Evolutionary conservation across 2,329 filamentous ascomycete genomes (phyloP), one percentile per base, ranked within the genome.

Genomic region (Aspergillus ochraceoroseus): DNA sequence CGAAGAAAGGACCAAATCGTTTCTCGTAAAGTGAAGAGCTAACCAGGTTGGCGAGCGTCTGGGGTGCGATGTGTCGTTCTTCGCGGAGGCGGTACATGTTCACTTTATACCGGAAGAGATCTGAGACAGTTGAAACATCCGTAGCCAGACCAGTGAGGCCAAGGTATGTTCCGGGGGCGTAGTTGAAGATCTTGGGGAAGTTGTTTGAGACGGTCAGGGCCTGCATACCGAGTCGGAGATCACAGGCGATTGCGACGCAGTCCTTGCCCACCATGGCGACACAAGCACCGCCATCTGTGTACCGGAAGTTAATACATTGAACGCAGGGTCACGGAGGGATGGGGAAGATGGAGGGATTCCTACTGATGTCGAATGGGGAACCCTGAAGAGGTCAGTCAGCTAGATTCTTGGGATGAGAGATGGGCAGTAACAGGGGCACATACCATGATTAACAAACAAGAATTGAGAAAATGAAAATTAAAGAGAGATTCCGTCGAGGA

Each of bases 211-310:
- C 86, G 49, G 92, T 98, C 63, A 98, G 78, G 63, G 92, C 79
- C 74, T 98, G 92, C 64, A 96, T 83, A 60, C 92, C 92, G 54
- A 98, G 87, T 51, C 92, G 90, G 54, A 98, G 87, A 71, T 98
- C 92, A 76, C 92, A 98, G 67, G 92, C 92, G 65, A 98, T 96
- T 70, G 92, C 92, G 47, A 98, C 92, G 70, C 92, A 98, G 81
- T 96, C 89, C 73, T 98, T 96, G 75, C 92, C 92, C 53, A 95
- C 89, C 92, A 96, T 96, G 70, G 90, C 90, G 55, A 96, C 88
- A 71, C 85, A 90, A 73, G 90, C 90, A 67, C 90, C 90, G 73
- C 90, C 90, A 68, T 83, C 79, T 81, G 51, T 41, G 31, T 30
- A 37, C 23, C 20, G 13, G 7, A 12, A 18, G 23, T 52, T 43